Evolutionary conservation across 331 rosid species (phyloP).

Genomic region (Arachis monticola): DNA sequence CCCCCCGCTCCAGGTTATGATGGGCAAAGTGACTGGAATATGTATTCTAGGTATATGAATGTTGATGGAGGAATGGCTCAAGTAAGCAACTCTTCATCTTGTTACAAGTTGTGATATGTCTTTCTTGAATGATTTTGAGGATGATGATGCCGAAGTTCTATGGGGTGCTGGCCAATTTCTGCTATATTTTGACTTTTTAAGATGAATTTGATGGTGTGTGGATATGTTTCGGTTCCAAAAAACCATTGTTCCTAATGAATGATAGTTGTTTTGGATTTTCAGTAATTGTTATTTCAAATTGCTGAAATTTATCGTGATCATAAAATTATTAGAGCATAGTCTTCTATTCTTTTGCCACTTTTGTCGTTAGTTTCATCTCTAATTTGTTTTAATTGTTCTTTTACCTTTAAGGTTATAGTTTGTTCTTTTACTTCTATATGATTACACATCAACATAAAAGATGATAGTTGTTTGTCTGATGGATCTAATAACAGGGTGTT

Average conservation of each 20-base stretch:
- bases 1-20: slow-evolving; percentile 40
- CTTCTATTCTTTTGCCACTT: slow-evolving; percentile 1
- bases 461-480: not conserved
- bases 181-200: slow-evolving; percentile 5
- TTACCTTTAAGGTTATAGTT: slow-evolving; percentile 1
- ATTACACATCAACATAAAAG: not conserved
- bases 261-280: slow-evolving; percentile 4
- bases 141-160: not conserved
- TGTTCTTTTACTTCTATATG: slow-evolving; percentile 11
- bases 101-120: slow-evolving; percentile 9
- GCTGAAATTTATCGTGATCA: not conserved
- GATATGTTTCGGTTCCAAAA: not conserved
- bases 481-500: slow-evolving; percentile 42
- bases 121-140: not conserved
- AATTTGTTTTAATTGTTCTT: not conserved
- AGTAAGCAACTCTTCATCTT: slow-evolving; percentile 39
- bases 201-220: not conserved
- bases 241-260: not conserved
- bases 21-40: slow-evolving; percentile 47
- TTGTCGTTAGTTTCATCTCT: not conserved
- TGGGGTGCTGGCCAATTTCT: slow-evolving; percentile 1
- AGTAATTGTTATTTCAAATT: slow-evolving; percentile 1
- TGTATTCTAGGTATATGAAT: slow-evolving; percentile 43
- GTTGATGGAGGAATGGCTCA: slow-evolving; percentile 54
- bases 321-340: not conserved